Conservation (phyloP, 1,139 yeast genomes). For the Pichia sp. region DNA sequence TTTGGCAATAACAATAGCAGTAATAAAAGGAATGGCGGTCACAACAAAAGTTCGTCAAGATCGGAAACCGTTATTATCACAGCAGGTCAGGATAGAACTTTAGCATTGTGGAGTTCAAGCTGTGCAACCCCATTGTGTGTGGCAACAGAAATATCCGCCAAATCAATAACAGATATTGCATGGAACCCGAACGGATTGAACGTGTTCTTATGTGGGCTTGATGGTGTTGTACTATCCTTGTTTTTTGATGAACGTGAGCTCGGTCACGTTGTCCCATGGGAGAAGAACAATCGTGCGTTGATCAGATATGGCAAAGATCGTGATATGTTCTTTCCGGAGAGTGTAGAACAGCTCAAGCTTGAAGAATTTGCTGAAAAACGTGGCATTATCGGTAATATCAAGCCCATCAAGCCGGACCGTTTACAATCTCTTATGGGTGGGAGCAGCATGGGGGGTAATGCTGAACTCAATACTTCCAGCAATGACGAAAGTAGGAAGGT, state of each 20-base stretch:
- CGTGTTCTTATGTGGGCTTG: slow-evolving; percentile 72
- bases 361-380: slow-evolving; percentile 52
- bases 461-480: neutral
- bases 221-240: slow-evolving; percentile 76
- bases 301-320: slow-evolving; percentile 85
- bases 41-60: neutral
- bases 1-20: slow-evolving; percentile 17
- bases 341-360: slow-evolving; percentile 67
- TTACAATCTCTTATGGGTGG: slow-evolving; percentile 40
- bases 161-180: slow-evolving; percentile 66
- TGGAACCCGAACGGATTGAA: slow-evolving; percentile 78
- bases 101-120: slow-evolving; percentile 68
- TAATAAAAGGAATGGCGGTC: slow-evolving; percentile 12
- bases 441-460: neutral
- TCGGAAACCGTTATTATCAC: slow-evolving; percentile 57
- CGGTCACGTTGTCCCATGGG: slow-evolving; percentile 65
- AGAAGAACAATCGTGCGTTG: slow-evolving; percentile 63
- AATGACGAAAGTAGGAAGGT: slow-evolving; percentile 5
- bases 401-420: slow-evolving; percentile 23
- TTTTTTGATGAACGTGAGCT: slow-evolving; percentile 66
- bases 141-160: slow-evolving; percentile 56
- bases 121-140: slow-evolving; percentile 59
- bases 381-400: slow-evolving; percentile 14
- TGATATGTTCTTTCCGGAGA: slow-evolving; percentile 82
- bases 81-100: slow-evolving; percentile 72